These are phyloP conservation scores for Talaromyces sp. DNA, from an alignment of 2,329 filamentous ascomycete genomes.

Conservation along the genomic window DNA sequence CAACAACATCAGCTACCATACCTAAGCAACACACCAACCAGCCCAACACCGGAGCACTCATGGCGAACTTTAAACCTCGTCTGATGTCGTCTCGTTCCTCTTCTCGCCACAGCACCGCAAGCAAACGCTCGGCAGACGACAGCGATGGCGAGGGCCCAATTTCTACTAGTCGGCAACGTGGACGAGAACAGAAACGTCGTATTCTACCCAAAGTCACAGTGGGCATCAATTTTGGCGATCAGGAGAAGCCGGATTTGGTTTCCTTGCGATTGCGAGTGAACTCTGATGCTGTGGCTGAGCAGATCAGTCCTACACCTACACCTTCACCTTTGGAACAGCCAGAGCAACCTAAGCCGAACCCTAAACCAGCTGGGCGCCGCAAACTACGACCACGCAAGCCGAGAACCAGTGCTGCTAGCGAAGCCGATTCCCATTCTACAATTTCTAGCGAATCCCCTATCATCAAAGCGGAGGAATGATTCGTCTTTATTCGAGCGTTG, in stretches of 20 bases:
- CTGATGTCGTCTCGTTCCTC: constrained; percentile 42
- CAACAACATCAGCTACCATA: constrained; percentile 15
- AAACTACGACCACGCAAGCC: constrained; percentile 17
- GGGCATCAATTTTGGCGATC: constrained; percentile 40
- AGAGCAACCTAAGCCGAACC: background rate
- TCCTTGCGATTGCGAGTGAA: constrained; percentile 38
- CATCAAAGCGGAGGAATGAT: constrained; percentile 8
- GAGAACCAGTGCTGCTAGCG: background rate
- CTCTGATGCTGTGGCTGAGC: constrained; percentile 26
- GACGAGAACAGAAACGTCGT: constrained; percentile 33
- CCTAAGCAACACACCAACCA: constrained; percentile 1
- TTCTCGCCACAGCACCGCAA: constrained; percentile 43
- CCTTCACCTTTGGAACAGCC: background rate
- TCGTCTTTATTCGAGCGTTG: constrained; percentile 6
- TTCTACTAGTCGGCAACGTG: constrained; percentile 22
- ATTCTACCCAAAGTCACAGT: constrained; percentile 40
- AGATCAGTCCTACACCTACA: constrained; percentile 9
- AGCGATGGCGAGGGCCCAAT: constrained; percentile 38
- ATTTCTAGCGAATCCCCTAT: constrained; percentile 4
- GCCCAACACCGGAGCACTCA: background rate
- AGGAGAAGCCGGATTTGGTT: constrained; percentile 38
- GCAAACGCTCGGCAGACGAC: constrained; percentile 43
- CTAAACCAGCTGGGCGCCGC: background rate
- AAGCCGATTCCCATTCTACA: background rate
- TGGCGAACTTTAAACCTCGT: constrained; percentile 30